These are phyloP conservation scores for Cornus florida DNA, from an alignment of 148 eudicot species.

Conservation along the genomic window DNA sequence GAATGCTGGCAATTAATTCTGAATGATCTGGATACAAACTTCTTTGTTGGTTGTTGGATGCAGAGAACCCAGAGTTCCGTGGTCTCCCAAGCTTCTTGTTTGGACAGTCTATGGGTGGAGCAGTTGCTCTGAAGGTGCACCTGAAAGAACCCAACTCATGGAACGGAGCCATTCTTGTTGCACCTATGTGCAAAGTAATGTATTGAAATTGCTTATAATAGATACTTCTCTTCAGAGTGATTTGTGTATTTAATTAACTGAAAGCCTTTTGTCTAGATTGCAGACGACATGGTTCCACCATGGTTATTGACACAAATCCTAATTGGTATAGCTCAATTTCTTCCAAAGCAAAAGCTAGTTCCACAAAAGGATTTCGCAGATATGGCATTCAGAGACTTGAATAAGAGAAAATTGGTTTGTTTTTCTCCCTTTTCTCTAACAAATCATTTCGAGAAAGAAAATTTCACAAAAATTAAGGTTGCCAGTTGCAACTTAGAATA, in stretches of 20 bases:
- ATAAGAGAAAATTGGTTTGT: constrained; percentile 71
- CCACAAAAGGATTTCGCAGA: constrained; percentile 73
- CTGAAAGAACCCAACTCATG: constrained; percentile 84
- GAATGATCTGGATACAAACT: not conserved
- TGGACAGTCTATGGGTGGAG: constrained; percentile 98
- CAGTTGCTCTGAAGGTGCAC: constrained; percentile 85
- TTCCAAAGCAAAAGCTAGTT: constrained; percentile 82
- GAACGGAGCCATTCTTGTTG: constrained; percentile 88
- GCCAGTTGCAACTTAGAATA: not conserved
- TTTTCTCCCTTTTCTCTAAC: constrained; percentile 3
- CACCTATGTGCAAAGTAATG: constrained; percentile 97
- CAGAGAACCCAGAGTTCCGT: constrained; percentile 68
- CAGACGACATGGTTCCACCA: constrained; percentile 92
- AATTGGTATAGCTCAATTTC: constrained; percentile 64
- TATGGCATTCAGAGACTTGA: constrained; percentile 71
- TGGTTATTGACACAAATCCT: constrained; percentile 61
- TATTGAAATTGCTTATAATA: constrained; percentile 13
- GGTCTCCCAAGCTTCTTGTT: constrained; percentile 70
- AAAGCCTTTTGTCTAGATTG: constrained; percentile 52
- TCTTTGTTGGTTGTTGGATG: constrained; percentile 7
- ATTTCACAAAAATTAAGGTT: not conserved
- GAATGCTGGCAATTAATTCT: not conserved
- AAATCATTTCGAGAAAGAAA: not conserved
- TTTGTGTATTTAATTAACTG: not conserved
- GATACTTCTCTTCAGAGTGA: not conserved